These are phyloP conservation scores for Trichosporon faecale DNA, from an alignment of 1,284 basidiomycete species.

Conservation along the genomic window DNA sequence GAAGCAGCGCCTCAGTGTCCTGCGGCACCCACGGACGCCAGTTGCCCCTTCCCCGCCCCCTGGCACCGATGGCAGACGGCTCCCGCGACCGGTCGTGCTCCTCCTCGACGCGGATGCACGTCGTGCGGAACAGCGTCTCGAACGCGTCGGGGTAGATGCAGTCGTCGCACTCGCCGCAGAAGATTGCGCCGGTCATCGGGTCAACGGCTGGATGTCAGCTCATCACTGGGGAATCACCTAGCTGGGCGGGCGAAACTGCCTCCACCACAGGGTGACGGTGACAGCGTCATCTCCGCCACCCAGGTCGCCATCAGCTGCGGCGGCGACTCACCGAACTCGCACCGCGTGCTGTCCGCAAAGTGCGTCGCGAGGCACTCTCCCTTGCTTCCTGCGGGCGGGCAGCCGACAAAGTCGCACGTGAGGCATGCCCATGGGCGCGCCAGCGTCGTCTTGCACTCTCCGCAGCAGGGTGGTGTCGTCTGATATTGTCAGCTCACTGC, in stretches of 20 bases:
- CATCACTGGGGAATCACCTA: neutral
- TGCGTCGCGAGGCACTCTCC: constrained; percentile 36
- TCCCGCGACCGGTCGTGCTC: constrained; percentile 56
- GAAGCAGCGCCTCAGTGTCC: constrained; percentile 15
- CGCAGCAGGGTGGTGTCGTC: constrained; percentile 60
- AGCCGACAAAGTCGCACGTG: constrained; percentile 71
- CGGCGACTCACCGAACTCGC: constrained; percentile 63
- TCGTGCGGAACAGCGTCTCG: constrained; percentile 51
- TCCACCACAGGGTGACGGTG: constrained; percentile 11
- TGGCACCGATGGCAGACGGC: constrained; percentile 56
- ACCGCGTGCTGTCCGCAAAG: constrained; percentile 45
- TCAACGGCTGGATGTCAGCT: constrained; percentile 57
- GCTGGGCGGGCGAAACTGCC: neutral
- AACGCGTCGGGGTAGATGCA: constrained; percentile 58
- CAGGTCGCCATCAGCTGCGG: neutral
- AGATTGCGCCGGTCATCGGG: constrained; percentile 60
- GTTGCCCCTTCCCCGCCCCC: constrained; percentile 34
- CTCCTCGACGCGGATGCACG: constrained; percentile 58
- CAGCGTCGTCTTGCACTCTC: constrained; percentile 61
- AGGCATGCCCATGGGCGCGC: constrained; percentile 74
- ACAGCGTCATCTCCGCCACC: constrained; percentile 1
- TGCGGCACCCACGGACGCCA: constrained; percentile 32
- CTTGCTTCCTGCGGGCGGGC: constrained; percentile 62
- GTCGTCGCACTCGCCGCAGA: constrained; percentile 61
- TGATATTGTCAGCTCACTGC: constrained; percentile 25